Conservation (phyloP, 768 basidiomycete genomes). For the Termitomyces sp. region DNA sequence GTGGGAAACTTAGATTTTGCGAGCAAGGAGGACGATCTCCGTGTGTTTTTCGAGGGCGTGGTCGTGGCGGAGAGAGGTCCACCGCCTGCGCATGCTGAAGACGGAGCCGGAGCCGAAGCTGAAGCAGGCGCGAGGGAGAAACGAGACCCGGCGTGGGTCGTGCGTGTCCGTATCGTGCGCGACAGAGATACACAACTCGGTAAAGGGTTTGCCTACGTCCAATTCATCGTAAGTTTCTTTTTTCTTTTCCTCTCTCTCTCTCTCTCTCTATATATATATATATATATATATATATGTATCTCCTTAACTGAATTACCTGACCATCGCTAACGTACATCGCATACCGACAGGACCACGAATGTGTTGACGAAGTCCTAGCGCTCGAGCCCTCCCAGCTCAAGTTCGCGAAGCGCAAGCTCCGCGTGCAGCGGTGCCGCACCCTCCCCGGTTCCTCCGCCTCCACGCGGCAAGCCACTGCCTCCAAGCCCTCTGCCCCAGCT, state of each 20-base stretch:
- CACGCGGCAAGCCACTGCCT: conserved; percentile 17
- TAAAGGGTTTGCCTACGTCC: conserved; percentile 93
- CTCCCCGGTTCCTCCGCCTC: conserved; percentile 34
- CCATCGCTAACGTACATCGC: background rate
- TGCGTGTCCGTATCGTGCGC: conserved; percentile 79
- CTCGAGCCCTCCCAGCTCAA: conserved; percentile 74
- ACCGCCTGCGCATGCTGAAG: conserved; percentile 25
- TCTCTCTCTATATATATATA: too few relatives aligned
- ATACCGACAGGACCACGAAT: conserved; percentile 67
- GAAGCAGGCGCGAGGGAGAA: conserved; percentile 28
- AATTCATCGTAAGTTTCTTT: conserved; percentile 61
- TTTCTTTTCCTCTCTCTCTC: too few relatives aligned
- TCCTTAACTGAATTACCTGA: too few relatives aligned
- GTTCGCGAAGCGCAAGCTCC: conserved; percentile 89
- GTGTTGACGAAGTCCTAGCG: conserved; percentile 89
- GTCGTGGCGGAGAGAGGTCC: conserved; percentile 67
- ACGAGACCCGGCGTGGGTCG: conserved; percentile 58
- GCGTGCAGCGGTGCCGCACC: conserved; percentile 90
- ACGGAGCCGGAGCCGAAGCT: conserved; percentile 15
- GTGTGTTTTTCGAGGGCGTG: conserved; percentile 80
- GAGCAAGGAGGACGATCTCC: conserved; percentile 83
- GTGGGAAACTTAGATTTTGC: conserved; percentile 93
- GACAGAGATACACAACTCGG: conserved; percentile 92
- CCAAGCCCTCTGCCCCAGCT: conserved; percentile 14
- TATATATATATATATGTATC: too few relatives aligned